Evolutionary conservation across 306 rosid genomes (phyloP).

Genomic region (Vigna angularis): DNA sequence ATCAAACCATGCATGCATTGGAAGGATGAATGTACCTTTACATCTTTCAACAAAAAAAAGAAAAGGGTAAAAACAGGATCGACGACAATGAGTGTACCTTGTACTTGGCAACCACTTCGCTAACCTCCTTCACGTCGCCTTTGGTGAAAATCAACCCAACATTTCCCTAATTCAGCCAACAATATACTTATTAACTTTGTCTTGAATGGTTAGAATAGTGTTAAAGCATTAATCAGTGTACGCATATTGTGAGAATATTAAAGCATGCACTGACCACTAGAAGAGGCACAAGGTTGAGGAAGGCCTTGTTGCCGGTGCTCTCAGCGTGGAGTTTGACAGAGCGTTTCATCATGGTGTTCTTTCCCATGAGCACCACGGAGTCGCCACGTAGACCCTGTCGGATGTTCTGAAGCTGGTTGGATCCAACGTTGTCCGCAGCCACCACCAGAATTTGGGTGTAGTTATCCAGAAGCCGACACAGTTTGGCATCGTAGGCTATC

Average conservation of each 20-base stretch:
- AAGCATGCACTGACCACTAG: constrained; percentile 49
- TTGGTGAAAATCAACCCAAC: constrained; percentile 77
- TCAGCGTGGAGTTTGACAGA: constrained; percentile 53
- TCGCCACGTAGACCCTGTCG: constrained; percentile 70
- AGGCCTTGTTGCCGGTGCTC: constrained; percentile 55
- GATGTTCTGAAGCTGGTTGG: constrained; percentile 71
- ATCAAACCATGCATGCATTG: no score
- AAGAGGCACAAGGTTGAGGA: constrained; percentile 65
- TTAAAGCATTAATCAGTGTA: neutral
- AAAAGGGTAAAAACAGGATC: neutral
- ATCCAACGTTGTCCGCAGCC: constrained; percentile 70
- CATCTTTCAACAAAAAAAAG: no score
- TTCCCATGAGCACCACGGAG: constrained; percentile 66
- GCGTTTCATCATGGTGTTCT: constrained; percentile 60
- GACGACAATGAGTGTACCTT: constrained; percentile 46
- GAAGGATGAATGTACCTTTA: constrained; percentile 41
- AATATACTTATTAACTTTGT: neutral
- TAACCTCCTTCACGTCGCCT: constrained; percentile 49
- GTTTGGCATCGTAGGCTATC: constrained; percentile 61
- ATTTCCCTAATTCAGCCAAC: constrained; percentile 50
- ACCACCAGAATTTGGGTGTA: constrained; percentile 63
- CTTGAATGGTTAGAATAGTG: neutral
- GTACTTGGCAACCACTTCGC: constrained; percentile 70
- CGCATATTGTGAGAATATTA: no score
- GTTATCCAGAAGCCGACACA: constrained; percentile 60